Evolutionary conservation across 2,329 filamentous ascomycete genomes (phyloP).

Genomic region (Trichoderma atroviride): DNA sequence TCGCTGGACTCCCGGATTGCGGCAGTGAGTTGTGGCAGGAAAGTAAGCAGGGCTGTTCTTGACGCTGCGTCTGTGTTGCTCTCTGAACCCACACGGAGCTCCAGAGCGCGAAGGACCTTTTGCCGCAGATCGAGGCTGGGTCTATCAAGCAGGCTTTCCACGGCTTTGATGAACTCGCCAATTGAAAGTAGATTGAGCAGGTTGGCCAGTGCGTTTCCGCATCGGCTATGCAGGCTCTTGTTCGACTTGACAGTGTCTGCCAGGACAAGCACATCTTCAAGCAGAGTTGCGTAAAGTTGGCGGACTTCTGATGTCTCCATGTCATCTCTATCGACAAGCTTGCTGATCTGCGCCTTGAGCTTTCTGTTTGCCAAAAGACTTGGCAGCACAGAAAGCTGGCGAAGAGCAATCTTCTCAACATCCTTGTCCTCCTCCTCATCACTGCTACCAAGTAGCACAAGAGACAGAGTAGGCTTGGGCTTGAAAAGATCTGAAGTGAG

Average conservation of each 20-base stretch:
- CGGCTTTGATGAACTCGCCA: constrained; percentile 83
- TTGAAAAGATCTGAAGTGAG: constrained; percentile 76
- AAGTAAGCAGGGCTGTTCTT: constrained; percentile 71
- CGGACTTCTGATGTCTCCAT: constrained; percentile 69
- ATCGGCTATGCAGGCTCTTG: constrained; percentile 58
- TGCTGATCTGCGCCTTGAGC: constrained; percentile 57
- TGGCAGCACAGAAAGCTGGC: constrained; percentile 60
- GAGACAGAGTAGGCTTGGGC: constrained; percentile 72
- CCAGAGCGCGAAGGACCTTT: constrained; percentile 79
- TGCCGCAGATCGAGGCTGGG: constrained; percentile 75
- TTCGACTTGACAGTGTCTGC: constrained; percentile 64
- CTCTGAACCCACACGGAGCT: constrained; percentile 75
- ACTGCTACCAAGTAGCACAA: constrained; percentile 65
- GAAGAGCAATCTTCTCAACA: constrained; percentile 53
- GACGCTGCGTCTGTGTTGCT: constrained; percentile 69
- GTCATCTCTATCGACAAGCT: constrained; percentile 62
- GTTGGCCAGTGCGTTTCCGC: constrained; percentile 73
- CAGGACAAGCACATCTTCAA: constrained; percentile 67
- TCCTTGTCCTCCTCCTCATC: constrained; percentile 53
- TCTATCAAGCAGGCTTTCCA: constrained; percentile 77
- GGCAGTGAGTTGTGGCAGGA: constrained; percentile 75
- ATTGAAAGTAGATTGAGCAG: constrained; percentile 85
- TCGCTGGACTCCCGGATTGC: constrained; percentile 75
- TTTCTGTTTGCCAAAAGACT: constrained; percentile 61
- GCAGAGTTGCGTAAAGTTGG: constrained; percentile 67